Base-by-base conservation (phyloP, 768 basidiomycete species). In the Lepiota brunneoincarnata region DNA sequence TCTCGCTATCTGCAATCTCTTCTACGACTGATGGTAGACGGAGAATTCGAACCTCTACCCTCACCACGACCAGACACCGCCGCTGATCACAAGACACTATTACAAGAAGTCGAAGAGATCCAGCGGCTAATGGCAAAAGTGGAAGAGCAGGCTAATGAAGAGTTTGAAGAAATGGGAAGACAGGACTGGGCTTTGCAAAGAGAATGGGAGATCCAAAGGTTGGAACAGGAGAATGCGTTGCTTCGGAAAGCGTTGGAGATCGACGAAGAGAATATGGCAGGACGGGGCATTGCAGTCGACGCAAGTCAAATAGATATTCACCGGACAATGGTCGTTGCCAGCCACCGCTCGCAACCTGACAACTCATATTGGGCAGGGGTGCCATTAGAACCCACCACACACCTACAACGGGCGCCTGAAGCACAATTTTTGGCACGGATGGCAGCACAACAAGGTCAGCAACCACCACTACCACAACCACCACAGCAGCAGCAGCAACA, bases 131-230 rank as follows among this genome's bases (percentile, higher is more conserved):
- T 54, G 31, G 28, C 47, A 20, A 61, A 69, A 26, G 75, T 80
- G 54, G 67, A 81, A 21, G 67, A 72, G 39, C 64, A 65, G 1
- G 72, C 81, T 17, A 61, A 82, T 11, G 71, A 77, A 20, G 57
- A 71, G 12, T 69, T 84, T 44, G 73, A 78, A 43, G 64, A 71
- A 51, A 57, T 60, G 37, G 65, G 61, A 5, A 69, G 81, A 20
- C 73, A 77, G 38, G 93, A 98, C 68, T 98, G 96, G 91, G 86
- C 90, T 2, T 59, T 87, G 55, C 91, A 93, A 67, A 81, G 97
- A 57, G 96, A 98, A 67, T 72, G 74, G 57, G 97, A 98, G 72
- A 91, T 99, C 49, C 63, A 78, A 9, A 79, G 94, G 45, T 72
- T 99, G 39, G 86, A 88, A 67, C 73, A 72, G 46, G 96, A 98